phyloP scores from a whole-genome alignment of 1,284 basidiomycete genomes.

The Ceratobasidium sp. region DNA sequence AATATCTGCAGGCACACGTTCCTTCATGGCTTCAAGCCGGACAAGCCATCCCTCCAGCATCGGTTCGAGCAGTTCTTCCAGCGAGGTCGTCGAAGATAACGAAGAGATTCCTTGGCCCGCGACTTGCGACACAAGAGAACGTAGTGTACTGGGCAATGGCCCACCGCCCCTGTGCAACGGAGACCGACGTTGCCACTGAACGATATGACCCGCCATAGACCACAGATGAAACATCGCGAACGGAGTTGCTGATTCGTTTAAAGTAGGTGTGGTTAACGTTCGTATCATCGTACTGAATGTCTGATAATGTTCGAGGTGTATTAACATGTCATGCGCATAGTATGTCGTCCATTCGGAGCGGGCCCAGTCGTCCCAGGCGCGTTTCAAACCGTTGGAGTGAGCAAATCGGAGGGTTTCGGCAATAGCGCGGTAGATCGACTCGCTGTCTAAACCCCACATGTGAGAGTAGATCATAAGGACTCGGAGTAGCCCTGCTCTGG shows the following conservation, averaged over 20 bases:
- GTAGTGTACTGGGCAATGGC: not conserved
- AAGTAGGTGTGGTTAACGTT: not conserved
- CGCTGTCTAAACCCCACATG: constrained; percentile 20
- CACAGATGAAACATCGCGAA: constrained; percentile 18
- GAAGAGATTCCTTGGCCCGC: not conserved
- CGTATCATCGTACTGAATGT: constrained; percentile 16
- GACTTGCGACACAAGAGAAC: constrained; percentile 7
- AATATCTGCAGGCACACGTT: constrained; percentile 2
- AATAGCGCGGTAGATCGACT: constrained; percentile 6
- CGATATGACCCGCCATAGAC: constrained; percentile 5
- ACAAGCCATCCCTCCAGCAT: constrained; percentile 14
- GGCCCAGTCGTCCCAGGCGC: constrained; percentile 14
- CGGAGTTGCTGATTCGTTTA: constrained; percentile 10
- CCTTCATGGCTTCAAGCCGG: constrained; percentile 14
- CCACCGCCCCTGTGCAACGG: not conserved
- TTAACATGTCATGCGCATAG: constrained; percentile 22
- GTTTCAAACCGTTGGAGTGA: not conserved
- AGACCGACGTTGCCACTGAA: not conserved
- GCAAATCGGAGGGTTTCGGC: constrained; percentile 9
- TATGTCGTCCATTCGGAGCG: constrained; percentile 23
- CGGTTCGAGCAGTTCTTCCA: not conserved
- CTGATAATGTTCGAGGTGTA: not conserved
- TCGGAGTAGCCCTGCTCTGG: not conserved
- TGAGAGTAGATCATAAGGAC: constrained; percentile 25
- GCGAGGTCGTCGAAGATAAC: not conserved